phyloP scores from a whole-genome alignment of 2,329 filamentous ascomycete species.

The Phaeosphaeriaceae sp. region DNA sequence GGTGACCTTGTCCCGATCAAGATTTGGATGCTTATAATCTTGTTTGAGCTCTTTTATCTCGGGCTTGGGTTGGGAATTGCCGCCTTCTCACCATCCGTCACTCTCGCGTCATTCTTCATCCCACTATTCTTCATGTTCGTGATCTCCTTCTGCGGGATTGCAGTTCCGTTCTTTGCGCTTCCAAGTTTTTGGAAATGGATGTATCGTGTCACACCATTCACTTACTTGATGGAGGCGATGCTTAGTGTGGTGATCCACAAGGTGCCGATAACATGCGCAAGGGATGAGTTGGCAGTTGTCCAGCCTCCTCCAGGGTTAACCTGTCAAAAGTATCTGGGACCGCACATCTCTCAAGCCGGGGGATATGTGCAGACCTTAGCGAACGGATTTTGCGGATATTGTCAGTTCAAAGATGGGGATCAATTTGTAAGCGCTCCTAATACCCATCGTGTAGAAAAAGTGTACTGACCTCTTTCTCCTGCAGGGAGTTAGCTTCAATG shows the following conservation, averaged over 20 bases:
- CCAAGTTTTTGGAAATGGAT: conserved; percentile 71
- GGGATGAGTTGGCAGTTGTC: conserved; percentile 50
- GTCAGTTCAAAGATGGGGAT: not conserved
- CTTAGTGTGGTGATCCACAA: conserved; percentile 52
- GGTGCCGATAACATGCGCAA: conserved; percentile 47
- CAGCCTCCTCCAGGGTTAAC: conserved; percentile 60
- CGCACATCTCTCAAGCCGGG: not conserved
- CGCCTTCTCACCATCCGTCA: conserved; percentile 51
- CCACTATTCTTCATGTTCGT: conserved; percentile 29
- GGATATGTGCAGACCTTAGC: not conserved
- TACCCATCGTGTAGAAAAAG: not conserved
- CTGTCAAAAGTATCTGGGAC: conserved; percentile 60
- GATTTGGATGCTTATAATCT: conserved; percentile 52
- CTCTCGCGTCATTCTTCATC: conserved; percentile 61
- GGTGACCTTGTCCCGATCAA: conserved; percentile 62
- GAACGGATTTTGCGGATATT: not conserved
- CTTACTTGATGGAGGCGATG: conserved; percentile 51
- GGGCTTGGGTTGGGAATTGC: conserved; percentile 64
- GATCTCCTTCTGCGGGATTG: conserved; percentile 56
- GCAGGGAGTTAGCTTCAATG: not conserved
- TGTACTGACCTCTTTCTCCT: not conserved
- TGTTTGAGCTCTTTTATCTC: conserved; percentile 70
- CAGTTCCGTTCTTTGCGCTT: conserved; percentile 67
- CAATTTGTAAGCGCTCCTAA: not conserved
- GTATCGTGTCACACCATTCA: conserved; percentile 51